Conservation (phyloP, 75 land plant species). For the Pinus taeda region DNA sequence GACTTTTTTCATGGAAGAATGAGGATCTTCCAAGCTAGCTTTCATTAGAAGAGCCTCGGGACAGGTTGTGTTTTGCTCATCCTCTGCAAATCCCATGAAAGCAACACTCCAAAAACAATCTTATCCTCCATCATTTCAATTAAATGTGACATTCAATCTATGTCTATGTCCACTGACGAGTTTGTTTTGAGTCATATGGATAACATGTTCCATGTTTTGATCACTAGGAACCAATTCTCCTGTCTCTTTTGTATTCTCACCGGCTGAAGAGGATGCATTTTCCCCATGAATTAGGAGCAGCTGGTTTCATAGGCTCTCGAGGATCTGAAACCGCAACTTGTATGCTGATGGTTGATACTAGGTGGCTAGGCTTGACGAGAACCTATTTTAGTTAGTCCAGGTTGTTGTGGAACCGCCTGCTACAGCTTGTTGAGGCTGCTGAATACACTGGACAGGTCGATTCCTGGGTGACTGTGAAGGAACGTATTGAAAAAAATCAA, state of each 20-base stretch:
- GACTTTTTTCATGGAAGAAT: no score
- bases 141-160: background rate
- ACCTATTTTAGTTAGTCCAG: background rate
- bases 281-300: background rate
- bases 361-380: background rate
- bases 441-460: background rate
- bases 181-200: conserved; percentile 5
- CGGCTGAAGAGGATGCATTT: background rate
- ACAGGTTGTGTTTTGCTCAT: no score
- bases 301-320: background rate
- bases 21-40: no score
- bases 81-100: no score
- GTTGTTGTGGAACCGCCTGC: no score
- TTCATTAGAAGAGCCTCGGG: no score
- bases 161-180: background rate
- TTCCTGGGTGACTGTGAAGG: no score
- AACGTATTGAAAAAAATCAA: no score
- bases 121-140: background rate
- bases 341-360: background rate
- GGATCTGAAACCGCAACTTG: background rate
- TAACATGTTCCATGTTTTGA: background rate
- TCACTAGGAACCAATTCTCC: background rate
- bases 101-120: no score
- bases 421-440: background rate
- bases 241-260: background rate